Percentiles rank a stretch among this genome's conserved stretches.
Evolutionary conservation across 805 yeast species (phyloP).

Genomic region (Sugiyamaella marilandica): DNA sequence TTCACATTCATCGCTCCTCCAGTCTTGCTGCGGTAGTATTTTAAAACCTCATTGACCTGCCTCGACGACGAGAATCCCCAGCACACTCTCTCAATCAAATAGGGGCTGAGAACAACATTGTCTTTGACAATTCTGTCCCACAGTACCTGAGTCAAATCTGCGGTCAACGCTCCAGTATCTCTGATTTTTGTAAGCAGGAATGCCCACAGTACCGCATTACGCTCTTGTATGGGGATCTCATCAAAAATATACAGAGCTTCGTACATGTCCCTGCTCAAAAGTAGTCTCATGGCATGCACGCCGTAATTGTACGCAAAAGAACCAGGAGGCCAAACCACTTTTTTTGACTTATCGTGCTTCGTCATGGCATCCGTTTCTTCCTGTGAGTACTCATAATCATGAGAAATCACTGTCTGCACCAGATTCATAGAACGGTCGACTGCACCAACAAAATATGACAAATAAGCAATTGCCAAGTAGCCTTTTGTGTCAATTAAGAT

Average conservation of each 20-base stretch:
- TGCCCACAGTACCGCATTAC: slow-evolving; percentile 26
- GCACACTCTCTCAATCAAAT: slow-evolving; percentile 11
- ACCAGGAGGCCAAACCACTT: slow-evolving; percentile 7
- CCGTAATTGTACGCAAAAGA: slow-evolving; percentile 21
- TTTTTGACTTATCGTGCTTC: neutral
- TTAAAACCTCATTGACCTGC: slow-evolving; percentile 14
- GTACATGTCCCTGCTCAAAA: slow-evolving; percentile 10
- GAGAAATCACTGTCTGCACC: slow-evolving; percentile 15
- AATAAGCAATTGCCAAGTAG: slow-evolving; percentile 27
- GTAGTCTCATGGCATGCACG: slow-evolving; percentile 15
- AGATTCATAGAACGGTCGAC: neutral
- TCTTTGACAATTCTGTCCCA: slow-evolving; percentile 16
- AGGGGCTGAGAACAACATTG: slow-evolving; percentile 10
- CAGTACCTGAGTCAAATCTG: slow-evolving; percentile 16
- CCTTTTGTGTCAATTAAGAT: slow-evolving; percentile 29
- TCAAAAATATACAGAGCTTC: slow-evolving; percentile 17
- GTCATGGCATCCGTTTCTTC: slow-evolving; percentile 18
- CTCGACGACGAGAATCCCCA: slow-evolving; percentile 4
- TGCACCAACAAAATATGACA: slow-evolving; percentile 1
- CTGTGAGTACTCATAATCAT: slow-evolving; percentile 18
- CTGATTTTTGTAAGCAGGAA: slow-evolving; percentile 20
- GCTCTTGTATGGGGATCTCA: slow-evolving; percentile 7
- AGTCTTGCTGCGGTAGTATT: neutral
- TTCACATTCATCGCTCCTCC: neutral
- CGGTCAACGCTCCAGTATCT: slow-evolving; percentile 19